phyloP scores from a whole-genome alignment of 2,329 filamentous ascomycete genomes.

The Ophiostoma angusticollis region DNA sequence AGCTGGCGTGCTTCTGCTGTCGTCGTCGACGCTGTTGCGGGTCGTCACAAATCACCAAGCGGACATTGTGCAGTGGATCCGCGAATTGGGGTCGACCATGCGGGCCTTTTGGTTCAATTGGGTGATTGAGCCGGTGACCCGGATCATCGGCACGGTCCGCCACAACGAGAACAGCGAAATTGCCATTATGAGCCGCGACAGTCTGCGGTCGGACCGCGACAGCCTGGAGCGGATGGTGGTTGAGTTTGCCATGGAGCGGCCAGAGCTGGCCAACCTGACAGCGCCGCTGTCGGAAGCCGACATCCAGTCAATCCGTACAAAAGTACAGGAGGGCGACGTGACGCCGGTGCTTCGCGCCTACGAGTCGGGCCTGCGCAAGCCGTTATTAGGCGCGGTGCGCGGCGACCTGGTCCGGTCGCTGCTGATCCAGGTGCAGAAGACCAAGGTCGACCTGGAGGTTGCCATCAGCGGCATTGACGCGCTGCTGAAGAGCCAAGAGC shows the following conservation, averaged over 20 bases:
- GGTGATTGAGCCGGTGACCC: conserved; percentile 75
- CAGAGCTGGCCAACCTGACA: conserved; percentile 40
- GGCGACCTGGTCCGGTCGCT: conserved; percentile 84
- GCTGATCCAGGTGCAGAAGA: conserved; percentile 95
- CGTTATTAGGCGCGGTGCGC: conserved; percentile 67
- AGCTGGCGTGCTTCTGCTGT: conserved; percentile 55
- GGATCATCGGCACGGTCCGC: conserved; percentile 80
- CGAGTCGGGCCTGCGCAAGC: conserved; percentile 73
- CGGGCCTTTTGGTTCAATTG: conserved; percentile 94
- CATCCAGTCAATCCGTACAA: conserved; percentile 59
- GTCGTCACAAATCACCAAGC: conserved; percentile 62
- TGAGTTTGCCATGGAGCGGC: conserved; percentile 81
- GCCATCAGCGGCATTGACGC: conserved; percentile 93
- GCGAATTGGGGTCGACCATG: conserved; percentile 63
- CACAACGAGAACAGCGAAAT: conserved; percentile 90
- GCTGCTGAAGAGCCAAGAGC: conserved; percentile 86
- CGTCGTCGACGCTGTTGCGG: conserved; percentile 74
- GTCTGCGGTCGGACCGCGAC: conserved; percentile 75
- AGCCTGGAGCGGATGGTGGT: conserved; percentile 97
- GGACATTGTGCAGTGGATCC: conserved; percentile 68
- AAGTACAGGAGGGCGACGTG: conserved; percentile 82
- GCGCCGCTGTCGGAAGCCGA: conserved; percentile 51
- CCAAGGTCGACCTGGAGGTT: conserved; percentile 94
- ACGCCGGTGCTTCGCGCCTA: conserved; percentile 86
- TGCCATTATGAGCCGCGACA: conserved; percentile 90